A percentile compares a stretch with the other conserved stretches of the same genome.
Conservation (phyloP, 2,329 filamentous ascomycete genomes). For the Lecanosticta acicola region DNA sequence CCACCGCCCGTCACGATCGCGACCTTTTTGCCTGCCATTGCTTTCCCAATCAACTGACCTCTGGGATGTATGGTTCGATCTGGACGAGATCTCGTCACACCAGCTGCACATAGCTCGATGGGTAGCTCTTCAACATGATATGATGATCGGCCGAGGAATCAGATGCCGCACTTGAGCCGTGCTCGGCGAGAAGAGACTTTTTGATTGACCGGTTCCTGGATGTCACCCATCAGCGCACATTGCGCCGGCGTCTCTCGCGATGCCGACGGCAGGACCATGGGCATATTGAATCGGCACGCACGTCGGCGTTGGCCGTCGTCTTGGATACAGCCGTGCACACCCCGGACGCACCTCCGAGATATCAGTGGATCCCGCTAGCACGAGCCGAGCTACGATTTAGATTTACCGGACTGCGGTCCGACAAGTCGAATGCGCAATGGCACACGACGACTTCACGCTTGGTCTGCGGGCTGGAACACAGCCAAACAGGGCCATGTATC, state of each 20-base stretch:
- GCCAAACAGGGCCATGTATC: too few relatives aligned
- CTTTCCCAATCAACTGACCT: background rate
- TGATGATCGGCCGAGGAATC: background rate
- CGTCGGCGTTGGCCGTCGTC: background rate
- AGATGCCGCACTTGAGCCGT: background rate
- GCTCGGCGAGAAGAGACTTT: background rate
- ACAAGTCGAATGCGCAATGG: background rate
- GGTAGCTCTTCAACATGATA: background rate
- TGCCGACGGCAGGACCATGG: background rate
- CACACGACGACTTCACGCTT: background rate
- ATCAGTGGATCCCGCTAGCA: background rate
- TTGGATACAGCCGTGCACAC: too few relatives aligned
- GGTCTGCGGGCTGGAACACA: background rate
- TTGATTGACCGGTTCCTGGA: too few relatives aligned
- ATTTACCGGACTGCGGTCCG: background rate
- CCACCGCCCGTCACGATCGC: slow-evolving; percentile 27
- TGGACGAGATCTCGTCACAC: background rate
- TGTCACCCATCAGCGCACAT: background rate
- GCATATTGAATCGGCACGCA: too few relatives aligned
- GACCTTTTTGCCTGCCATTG: slow-evolving; percentile 17
- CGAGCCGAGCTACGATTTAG: background rate
- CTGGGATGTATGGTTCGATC: background rate
- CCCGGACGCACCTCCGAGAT: background rate
- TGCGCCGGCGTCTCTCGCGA: background rate
- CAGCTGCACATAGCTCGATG: background rate